Evolutionary conservation across 495 filamentous ascomycete genomes (phyloP), one percentile per base, ranked within the genome.

Genomic region (Penicillium macrosclerotiorum): DNA sequence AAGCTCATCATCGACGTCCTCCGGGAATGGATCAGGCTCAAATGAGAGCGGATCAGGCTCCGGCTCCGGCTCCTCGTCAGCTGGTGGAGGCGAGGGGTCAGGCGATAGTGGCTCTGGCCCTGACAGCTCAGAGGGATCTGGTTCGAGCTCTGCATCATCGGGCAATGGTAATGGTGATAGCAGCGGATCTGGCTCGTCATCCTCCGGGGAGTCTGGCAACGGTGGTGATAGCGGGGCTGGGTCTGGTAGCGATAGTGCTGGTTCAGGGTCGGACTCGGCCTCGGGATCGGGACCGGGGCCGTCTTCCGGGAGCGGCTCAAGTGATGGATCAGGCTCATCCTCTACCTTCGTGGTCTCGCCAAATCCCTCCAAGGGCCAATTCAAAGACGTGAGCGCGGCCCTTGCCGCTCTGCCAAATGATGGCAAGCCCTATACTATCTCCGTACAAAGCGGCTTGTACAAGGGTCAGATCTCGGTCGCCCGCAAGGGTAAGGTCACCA

Each of bases 391-490:
- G 5, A 44, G 40, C 13, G 47, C 47, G 20, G 47, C 47, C 14
- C 37, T 50, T 25, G 33, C 39, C 3, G 47, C 47, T 16, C 40
- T 50, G n/a, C 47, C 47, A 1, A 44, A 24, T 37, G 40, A 50
- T 12, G 34, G 47, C 3, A 34, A 50, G 0, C 40, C 33, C 5
- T 50, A 50, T 19, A 50, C 40, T 4, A 43, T 50, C 14, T 50
- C 25, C 27, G 27, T 50, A 19, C 38, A 25, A 41, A 25, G 17
- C 11, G 47, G 47, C n/a, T 44, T 41, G 13, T 50, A 50, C 40
- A 44, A 38, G 11, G 47, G 45, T 18, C 47, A 50, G 13, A 44
- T 50, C 22, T 50, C 40, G 2, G 29, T 50, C 14, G 45, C 47
- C 34, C 47, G 47, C 14, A 39, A 12, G 5, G 47, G 47, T 11